These are phyloP conservation scores for Neonectria neomacrospora DNA, from an alignment of 2,329 filamentous ascomycete genomes.

Conservation along the genomic window DNA sequence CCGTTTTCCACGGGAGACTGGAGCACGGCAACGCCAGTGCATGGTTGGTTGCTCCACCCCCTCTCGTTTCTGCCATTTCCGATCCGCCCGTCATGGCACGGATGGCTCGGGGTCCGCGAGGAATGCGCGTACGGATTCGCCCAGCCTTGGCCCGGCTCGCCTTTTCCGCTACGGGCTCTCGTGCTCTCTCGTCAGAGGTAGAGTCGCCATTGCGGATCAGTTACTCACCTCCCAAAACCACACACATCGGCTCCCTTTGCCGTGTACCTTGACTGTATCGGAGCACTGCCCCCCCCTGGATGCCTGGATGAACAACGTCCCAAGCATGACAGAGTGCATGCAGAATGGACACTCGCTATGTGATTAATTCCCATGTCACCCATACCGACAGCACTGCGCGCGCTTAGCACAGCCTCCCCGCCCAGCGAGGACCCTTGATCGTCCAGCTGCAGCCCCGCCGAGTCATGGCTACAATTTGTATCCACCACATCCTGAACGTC, in stretches of 20 bases:
- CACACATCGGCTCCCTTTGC: neutral
- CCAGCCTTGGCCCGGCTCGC: conserved; percentile 23
- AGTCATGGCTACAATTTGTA: neutral
- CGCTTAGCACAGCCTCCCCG: conserved; percentile 7
- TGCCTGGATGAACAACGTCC: neutral
- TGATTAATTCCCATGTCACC: conserved; percentile 2
- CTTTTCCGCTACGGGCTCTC: conserved; percentile 8
- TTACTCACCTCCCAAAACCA: neutral
- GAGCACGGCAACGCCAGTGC: neutral
- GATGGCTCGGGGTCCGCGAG: conserved; percentile 39
- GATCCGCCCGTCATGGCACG: conserved; percentile 28
- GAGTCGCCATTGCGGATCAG: neutral
- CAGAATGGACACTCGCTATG: neutral
- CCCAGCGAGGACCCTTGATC: conserved; percentile 15
- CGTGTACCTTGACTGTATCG: neutral
- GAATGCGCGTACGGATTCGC: conserved; percentile 27
- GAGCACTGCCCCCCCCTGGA: neutral
- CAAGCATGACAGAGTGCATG: neutral
- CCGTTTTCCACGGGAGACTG: neutral
- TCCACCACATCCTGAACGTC: neutral
- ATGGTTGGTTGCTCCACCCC: neutral
- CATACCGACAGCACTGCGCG: neutral
- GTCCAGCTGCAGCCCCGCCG: neutral
- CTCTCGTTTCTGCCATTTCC: conserved; percentile 21
- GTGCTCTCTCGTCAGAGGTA: neutral